Conservation (phyloP, 176 grass and related monocot genomes). For the Lolium multiflorum region DNA sequence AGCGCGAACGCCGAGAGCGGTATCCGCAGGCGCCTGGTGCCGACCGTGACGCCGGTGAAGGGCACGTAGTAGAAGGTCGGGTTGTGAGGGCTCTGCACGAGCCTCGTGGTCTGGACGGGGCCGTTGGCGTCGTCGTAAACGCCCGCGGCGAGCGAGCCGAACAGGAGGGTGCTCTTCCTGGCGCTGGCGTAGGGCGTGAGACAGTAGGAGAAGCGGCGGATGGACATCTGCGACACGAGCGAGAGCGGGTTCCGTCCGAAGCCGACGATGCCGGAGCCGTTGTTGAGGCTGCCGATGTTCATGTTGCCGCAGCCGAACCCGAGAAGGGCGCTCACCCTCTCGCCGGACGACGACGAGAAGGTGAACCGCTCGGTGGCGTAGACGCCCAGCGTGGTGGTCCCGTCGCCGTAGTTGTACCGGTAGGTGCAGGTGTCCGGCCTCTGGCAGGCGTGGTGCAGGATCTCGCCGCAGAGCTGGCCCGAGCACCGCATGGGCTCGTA, state of each 20-base stretch:
- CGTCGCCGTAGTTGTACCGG: slow-evolving; percentile 66
- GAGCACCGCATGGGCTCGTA: slow-evolving; percentile 60
- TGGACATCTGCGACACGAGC: slow-evolving; percentile 67
- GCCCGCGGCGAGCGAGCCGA: slow-evolving; percentile 63
- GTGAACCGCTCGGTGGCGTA: slow-evolving; percentile 66
- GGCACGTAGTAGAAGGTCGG: slow-evolving; percentile 67
- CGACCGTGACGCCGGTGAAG: slow-evolving; percentile 68
- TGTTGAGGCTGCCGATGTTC: slow-evolving; percentile 61
- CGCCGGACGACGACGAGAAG: slow-evolving; percentile 50
- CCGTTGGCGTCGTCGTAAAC: slow-evolving; percentile 31
- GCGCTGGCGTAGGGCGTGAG: slow-evolving; percentile 47
- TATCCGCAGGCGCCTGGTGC: slow-evolving; percentile 49
- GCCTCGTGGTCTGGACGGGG: slow-evolving; percentile 48
- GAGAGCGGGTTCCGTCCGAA: slow-evolving; percentile 61
- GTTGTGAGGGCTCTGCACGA: slow-evolving; percentile 44
- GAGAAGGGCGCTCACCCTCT: slow-evolving; percentile 25
- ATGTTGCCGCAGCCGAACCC: slow-evolving; percentile 63
- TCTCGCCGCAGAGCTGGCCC: slow-evolving; percentile 51
- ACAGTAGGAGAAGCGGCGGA: slow-evolving; percentile 79
- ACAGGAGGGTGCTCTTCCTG: slow-evolving; percentile 52
- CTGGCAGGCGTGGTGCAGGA: slow-evolving; percentile 51
- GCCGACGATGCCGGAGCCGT: slow-evolving; percentile 70
- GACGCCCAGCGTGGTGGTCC: slow-evolving; percentile 49
- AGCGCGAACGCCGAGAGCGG: slow-evolving; percentile 57
- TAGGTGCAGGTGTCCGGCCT: slow-evolving; percentile 56